A percentile compares a stretch with the other conserved stretches of the same genome.
phyloP scores from a whole-genome alignment of 352 stramenopile species.

The Pythium grandisporangium region DNA sequence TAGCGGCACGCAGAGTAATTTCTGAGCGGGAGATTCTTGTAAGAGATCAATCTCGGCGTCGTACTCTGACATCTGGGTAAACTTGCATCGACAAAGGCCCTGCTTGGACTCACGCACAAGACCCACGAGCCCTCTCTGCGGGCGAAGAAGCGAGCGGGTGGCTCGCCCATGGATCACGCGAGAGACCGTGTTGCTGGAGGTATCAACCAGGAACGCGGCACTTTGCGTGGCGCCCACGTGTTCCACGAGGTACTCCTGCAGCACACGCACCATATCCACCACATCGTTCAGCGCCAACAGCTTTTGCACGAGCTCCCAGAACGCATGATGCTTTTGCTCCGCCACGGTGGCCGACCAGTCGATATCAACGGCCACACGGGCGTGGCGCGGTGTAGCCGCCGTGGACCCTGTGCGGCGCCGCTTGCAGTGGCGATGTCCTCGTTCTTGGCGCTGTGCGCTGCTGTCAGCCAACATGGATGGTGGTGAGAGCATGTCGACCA shows the following conservation, averaged over 20 bases:
- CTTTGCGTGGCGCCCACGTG: slow-evolving; percentile 37
- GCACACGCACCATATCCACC: slow-evolving; percentile 57
- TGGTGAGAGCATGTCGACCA: no score
- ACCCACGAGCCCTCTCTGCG: slow-evolving; percentile 43
- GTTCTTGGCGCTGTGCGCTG: no score
- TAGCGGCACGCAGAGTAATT: slow-evolving; percentile 62
- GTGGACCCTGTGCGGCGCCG: not conserved
- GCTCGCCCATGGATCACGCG: slow-evolving; percentile 40
- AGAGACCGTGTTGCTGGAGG: slow-evolving; percentile 69
- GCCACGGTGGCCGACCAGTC: slow-evolving; percentile 1
- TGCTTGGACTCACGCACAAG: slow-evolving; percentile 22
- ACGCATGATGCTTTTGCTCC: slow-evolving; percentile 62
- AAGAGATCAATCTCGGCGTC: slow-evolving; percentile 60
- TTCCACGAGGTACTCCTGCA: slow-evolving; percentile 57
- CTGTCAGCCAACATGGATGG: no score
- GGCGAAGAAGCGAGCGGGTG: slow-evolving; percentile 39
- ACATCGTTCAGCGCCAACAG: slow-evolving; percentile 64
- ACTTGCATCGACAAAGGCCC: slow-evolving; percentile 28
- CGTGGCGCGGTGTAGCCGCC: not conserved
- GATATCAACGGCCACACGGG: not conserved
- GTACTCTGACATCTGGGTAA: slow-evolving; percentile 33
- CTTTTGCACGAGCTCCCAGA: slow-evolving; percentile 69
- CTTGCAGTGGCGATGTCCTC: no score
- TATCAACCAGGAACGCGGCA: slow-evolving; percentile 68
- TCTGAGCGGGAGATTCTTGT: slow-evolving; percentile 47